Conservation (phyloP, 768 basidiomycete species). For the Floccularia luteovirens region DNA sequence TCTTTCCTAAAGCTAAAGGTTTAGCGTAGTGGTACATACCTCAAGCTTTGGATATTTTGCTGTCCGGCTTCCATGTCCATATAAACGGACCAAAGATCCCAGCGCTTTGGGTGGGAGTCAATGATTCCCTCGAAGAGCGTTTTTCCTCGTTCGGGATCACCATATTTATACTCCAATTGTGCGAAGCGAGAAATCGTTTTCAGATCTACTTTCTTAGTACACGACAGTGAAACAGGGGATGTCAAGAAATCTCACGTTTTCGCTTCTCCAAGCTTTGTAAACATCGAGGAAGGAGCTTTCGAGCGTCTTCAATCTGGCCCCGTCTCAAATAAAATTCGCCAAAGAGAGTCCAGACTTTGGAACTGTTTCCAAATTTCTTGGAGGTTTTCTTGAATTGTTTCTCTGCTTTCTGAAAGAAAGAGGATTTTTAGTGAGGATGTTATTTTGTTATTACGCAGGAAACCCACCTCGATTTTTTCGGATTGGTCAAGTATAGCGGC, state of each 20-base stretch:
- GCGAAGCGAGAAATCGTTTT: slow-evolving; percentile 96
- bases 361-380: slow-evolving; percentile 93
- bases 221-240: background rate
- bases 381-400: slow-evolving; percentile 82
- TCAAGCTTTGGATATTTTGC: slow-evolving; percentile 68
- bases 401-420: slow-evolving; percentile 67
- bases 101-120: slow-evolving; percentile 90
- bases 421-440: slow-evolving; percentile 1
- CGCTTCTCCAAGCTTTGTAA: slow-evolving; percentile 89
- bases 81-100: slow-evolving; percentile 95
- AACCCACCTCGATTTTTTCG: slow-evolving; percentile 70
- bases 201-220: slow-evolving; percentile 51
- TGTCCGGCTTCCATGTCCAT: slow-evolving; percentile 92
- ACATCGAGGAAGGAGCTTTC: slow-evolving; percentile 80
- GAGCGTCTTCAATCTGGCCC: slow-evolving; percentile 70
- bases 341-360: slow-evolving; percentile 90
- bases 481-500: slow-evolving; percentile 81
- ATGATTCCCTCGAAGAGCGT: slow-evolving; percentile 96
- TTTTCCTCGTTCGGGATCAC: slow-evolving; percentile 90
- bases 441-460: slow-evolving; percentile 1
- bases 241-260: slow-evolving; percentile 61
- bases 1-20: background rate
- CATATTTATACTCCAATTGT: slow-evolving; percentile 89
- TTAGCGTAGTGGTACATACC: slow-evolving; percentile 34
- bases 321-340: slow-evolving; percentile 75